phyloP scores from a whole-genome alignment of 1,284 basidiomycete genomes.

The Irpex lacteus region DNA sequence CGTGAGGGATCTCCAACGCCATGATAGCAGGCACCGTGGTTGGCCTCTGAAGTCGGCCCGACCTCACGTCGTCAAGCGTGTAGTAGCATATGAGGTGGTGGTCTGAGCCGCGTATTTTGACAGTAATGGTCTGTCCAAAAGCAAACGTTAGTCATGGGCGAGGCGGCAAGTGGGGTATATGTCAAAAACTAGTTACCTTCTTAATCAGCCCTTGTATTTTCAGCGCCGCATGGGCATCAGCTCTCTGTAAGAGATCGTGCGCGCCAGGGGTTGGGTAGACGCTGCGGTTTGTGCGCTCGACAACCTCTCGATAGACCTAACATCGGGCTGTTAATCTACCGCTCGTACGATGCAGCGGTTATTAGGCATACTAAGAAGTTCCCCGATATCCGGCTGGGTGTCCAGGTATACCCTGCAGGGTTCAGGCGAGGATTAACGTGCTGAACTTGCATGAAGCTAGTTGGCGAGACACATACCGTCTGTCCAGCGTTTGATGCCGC shows the following conservation, averaged over 20 bases:
- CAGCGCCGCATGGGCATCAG: conserved; percentile 59
- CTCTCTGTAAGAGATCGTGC: conserved; percentile 18
- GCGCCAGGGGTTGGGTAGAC: conserved; percentile 23
- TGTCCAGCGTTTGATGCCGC: conserved; percentile 84
- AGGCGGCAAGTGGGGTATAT: conserved; percentile 13
- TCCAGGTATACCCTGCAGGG: conserved; percentile 65
- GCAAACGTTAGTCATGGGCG: not conserved
- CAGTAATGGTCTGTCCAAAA: conserved; percentile 66
- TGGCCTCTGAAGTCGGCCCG: conserved; percentile 60
- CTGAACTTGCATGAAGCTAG: not conserved
- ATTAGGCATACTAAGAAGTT: conserved; percentile 68
- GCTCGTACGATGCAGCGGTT: not conserved
- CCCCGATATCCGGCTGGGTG: conserved; percentile 76
- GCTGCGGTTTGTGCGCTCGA: conserved; percentile 55
- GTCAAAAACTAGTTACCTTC: conserved; percentile 41
- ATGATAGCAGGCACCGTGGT: conserved; percentile 63
- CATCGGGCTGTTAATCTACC: conserved; percentile 3
- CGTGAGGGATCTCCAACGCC: conserved; percentile 61
- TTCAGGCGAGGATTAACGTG: not conserved
- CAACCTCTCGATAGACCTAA: conserved; percentile 74
- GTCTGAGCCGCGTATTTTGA: conserved; percentile 71
- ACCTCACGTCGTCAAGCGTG: conserved; percentile 70
- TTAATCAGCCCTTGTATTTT: conserved; percentile 71
- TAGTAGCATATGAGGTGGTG: conserved; percentile 82
- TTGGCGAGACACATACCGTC: conserved; percentile 33